phyloP scores from a whole-genome alignment of 441 rosid species.

The Biscutella laevigata region DNA sequence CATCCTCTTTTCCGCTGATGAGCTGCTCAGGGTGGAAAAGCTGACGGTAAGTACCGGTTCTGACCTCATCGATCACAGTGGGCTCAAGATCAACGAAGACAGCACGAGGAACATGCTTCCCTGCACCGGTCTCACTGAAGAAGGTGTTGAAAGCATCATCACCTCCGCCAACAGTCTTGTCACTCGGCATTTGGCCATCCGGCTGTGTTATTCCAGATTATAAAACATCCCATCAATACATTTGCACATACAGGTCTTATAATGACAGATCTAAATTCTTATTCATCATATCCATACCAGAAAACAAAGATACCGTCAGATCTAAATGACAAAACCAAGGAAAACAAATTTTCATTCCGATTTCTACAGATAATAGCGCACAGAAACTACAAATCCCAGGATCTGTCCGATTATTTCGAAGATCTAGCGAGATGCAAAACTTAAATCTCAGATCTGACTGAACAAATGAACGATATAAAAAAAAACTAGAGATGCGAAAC shows the following conservation, averaged over 20 bases:
- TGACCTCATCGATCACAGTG: constrained; percentile 28
- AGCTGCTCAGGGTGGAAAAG: constrained; percentile 35
- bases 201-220: constrained; percentile 5
- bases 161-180: constrained; percentile 23
- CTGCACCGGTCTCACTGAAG: constrained; percentile 25
- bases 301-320: background rate
- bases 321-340: background rate
- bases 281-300: background rate
- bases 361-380: too few relatives aligned
- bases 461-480: too few relatives aligned
- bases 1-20: constrained; percentile 31
- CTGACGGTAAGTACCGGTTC: constrained; percentile 30
- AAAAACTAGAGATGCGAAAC: too few relatives aligned
- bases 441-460: constrained; percentile 7
- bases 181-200: constrained; percentile 24
- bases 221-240: background rate
- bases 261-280: background rate
- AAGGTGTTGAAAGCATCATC: constrained; percentile 25
- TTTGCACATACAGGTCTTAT: background rate
- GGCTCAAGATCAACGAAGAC: constrained; percentile 31
- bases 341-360: background rate
- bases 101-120: constrained; percentile 27
- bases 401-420: background rate
- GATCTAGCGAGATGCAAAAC: background rate
- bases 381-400: background rate